A percentile compares a stretch with the other conserved stretches of the same genome.
phyloP scores from a whole-genome alignment of 2,329 filamentous ascomycete genomes.

The Monosporascus ibericus region DNA sequence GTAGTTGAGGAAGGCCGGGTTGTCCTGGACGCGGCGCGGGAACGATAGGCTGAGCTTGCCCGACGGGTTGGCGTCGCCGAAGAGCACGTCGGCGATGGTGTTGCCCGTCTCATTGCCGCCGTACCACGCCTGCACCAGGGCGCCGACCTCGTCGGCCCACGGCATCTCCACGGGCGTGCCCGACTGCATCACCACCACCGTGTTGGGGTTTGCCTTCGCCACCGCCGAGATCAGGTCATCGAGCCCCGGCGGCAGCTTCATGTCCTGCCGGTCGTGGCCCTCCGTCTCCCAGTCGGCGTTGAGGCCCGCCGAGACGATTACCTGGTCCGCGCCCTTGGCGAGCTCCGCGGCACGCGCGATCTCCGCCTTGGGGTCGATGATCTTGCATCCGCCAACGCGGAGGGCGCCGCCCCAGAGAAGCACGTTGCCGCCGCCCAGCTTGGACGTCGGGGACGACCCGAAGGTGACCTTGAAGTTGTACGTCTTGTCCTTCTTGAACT shows the following conservation, averaged over 20 bases:
- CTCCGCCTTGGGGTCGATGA: constrained; percentile 51
- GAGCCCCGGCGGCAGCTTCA: constrained; percentile 68
- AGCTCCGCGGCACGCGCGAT: constrained; percentile 61
- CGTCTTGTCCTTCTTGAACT: constrained; percentile 51
- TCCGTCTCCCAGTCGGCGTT: constrained; percentile 80
- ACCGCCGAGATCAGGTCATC: constrained; percentile 65
- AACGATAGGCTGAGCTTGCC: constrained; percentile 72
- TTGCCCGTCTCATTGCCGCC: constrained; percentile 84
- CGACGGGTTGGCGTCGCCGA: constrained; percentile 67
- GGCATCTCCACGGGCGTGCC: constrained; percentile 71
- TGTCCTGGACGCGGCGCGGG: constrained; percentile 61
- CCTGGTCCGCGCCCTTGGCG: constrained; percentile 67
- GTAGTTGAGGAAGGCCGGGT: constrained; percentile 72
- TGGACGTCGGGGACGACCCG: constrained; percentile 51
- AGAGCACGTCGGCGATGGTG: constrained; percentile 70
- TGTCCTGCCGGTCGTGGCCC: constrained; percentile 69
- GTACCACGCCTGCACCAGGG: constrained; percentile 75
- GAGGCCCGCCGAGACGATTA: constrained; percentile 70
- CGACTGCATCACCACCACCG: constrained; percentile 69
- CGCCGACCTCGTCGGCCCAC: constrained; percentile 51
- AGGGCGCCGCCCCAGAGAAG: constrained; percentile 55
- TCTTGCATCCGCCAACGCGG: constrained; percentile 54
- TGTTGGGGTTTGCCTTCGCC: constrained; percentile 59
- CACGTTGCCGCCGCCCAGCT: constrained; percentile 42
- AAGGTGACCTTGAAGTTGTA: constrained; percentile 57